These are phyloP conservation scores for Bonia amplexicaulis DNA, from an alignment of 176 grass and related monocot genomes.

Conservation along the genomic window DNA sequence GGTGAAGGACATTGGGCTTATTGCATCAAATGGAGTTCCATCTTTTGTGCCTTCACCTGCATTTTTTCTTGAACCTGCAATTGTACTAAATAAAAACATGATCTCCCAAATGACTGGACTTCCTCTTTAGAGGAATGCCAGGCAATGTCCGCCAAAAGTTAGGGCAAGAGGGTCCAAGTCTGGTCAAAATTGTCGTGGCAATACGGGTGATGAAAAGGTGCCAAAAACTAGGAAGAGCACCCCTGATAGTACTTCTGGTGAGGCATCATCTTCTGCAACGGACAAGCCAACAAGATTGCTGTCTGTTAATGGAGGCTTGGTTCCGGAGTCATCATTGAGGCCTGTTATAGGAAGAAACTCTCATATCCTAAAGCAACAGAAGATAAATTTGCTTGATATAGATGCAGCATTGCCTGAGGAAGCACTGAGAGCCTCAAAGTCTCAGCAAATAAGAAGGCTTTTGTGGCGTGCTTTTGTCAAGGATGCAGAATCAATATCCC, in stretches of 20 bases:
- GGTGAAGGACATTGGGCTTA: slow-evolving; percentile 76
- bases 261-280: slow-evolving; percentile 46
- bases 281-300: slow-evolving; percentile 43
- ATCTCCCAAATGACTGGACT: slow-evolving; percentile 34
- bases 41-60: slow-evolving; percentile 64
- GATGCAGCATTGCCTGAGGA: slow-evolving; percentile 79
- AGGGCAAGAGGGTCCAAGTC: slow-evolving; percentile 31
- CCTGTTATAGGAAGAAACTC: slow-evolving; percentile 66
- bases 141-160: slow-evolving; percentile 30
- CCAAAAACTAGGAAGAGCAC: slow-evolving; percentile 36
- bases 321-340: slow-evolving; percentile 74
- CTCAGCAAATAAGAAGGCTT: slow-evolving; percentile 52
- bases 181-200: slow-evolving; percentile 32
- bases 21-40: slow-evolving; percentile 67
- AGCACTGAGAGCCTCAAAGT: slow-evolving; percentile 62
- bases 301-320: slow-evolving; percentile 42
- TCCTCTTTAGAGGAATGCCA: slow-evolving; percentile 39
- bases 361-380: slow-evolving; percentile 72
- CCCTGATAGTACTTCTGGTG: slow-evolving; percentile 31
- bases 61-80: slow-evolving; percentile 59
- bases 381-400: slow-evolving; percentile 89
- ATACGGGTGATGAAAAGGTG: slow-evolving; percentile 38
- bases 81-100: slow-evolving; percentile 38
- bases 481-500: slow-evolving; percentile 77
- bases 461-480: slow-evolving; percentile 93